A percentile compares a stretch with the other conserved stretches of the same genome.
Evolutionary conservation across 2,329 filamentous ascomycete species (phyloP).

Genomic region (Verticillium klebahnii): DNA sequence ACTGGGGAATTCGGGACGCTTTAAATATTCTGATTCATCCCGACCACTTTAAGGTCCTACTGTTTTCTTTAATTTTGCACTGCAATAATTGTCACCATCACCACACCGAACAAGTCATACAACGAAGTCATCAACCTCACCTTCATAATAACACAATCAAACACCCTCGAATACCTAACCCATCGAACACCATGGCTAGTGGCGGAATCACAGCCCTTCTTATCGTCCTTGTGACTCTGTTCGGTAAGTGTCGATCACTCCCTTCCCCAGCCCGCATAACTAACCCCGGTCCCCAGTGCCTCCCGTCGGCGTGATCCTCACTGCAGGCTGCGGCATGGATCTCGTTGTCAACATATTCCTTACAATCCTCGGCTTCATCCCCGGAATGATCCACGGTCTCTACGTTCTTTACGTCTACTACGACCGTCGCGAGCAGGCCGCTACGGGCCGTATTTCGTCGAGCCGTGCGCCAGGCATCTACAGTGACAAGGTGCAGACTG

Average conservation of each 20-base stretch:
- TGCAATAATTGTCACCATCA: too few species aligned
- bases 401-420: conserved; percentile 83
- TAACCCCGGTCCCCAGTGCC: conserved; percentile 47
- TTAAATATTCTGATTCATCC: background rate
- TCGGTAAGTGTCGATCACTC: conserved; percentile 34
- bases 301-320: conserved; percentile 58
- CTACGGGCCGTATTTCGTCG: conserved; percentile 49
- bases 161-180: conserved; percentile 11
- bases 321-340: conserved; percentile 61
- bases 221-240: conserved; percentile 46
- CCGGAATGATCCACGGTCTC: conserved; percentile 76
- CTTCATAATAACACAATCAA: background rate
- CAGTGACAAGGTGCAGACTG: conserved; percentile 66
- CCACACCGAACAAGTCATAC: too few species aligned
- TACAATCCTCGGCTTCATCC: conserved; percentile 66
- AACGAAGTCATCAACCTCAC: background rate
- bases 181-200: conserved; percentile 39
- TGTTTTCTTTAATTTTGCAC: too few species aligned
- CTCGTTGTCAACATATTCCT: conserved; percentile 63
- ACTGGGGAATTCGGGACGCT: conserved; percentile 1
- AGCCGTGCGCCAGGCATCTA: conserved; percentile 64
- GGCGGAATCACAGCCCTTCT: conserved; percentile 41
- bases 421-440: conserved; percentile 61
- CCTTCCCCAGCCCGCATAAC: conserved; percentile 3
- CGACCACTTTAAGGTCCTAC: background rate